These are phyloP conservation scores for Wickerhamiella allomyrinae DNA, from an alignment of 805 yeast species.

Conservation along the genomic window DNA sequence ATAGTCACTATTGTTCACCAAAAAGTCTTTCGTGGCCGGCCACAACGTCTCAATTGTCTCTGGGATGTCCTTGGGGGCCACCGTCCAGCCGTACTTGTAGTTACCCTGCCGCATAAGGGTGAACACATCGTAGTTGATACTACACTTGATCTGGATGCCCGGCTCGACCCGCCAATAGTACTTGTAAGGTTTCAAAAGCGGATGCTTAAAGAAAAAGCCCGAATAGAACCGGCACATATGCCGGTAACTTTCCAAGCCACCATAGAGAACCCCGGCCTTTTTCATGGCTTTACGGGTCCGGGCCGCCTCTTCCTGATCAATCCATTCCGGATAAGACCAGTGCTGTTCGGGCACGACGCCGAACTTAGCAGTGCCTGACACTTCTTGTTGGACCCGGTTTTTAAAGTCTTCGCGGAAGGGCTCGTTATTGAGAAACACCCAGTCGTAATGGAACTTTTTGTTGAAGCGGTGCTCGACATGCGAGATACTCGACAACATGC, in stretches of 20 bases:
- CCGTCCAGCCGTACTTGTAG: slow-evolving; percentile 52
- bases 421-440: slow-evolving; percentile 65
- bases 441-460: slow-evolving; percentile 47
- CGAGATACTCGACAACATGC: slow-evolving; percentile 43
- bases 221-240: slow-evolving; percentile 74
- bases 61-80: slow-evolving; percentile 47
- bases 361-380: slow-evolving; percentile 49
- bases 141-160: slow-evolving; percentile 45
- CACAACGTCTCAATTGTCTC: slow-evolving; percentile 52
- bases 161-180: slow-evolving; percentile 75
- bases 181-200: slow-evolving; percentile 41
- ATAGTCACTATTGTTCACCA: slow-evolving; percentile 34
- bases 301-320: slow-evolving; percentile 39
- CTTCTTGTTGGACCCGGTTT: slow-evolving; percentile 31
- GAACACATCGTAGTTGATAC: slow-evolving; percentile 50
- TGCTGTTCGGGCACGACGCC: slow-evolving; percentile 48
- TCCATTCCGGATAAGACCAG: slow-evolving; percentile 58
- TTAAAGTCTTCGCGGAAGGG: slow-evolving; percentile 46
- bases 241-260: slow-evolving; percentile 45
- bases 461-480: slow-evolving; percentile 58
- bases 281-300: slow-evolving; percentile 32
- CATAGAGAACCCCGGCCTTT: slow-evolving; percentile 38
- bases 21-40: slow-evolving; percentile 37
- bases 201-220: slow-evolving; percentile 56
- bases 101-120: slow-evolving; percentile 38